Evolutionary conservation across 192 early-diverging fungal genomes (phyloP).

Genomic region (Entophlyctis luteolus): DNA sequence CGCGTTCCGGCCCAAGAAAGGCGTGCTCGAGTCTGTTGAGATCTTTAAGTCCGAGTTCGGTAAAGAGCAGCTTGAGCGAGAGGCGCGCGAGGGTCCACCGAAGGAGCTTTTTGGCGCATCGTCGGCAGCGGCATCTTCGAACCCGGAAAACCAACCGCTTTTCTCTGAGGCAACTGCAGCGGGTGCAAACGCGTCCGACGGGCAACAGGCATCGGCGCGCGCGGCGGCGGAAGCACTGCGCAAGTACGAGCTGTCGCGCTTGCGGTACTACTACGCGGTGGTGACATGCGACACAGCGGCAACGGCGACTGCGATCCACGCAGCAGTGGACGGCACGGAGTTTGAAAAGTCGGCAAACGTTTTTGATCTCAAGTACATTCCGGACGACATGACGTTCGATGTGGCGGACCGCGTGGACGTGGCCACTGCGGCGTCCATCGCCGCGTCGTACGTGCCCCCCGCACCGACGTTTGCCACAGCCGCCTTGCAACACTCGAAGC

Average conservation of each 20-base stretch:
- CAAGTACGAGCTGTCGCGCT: constrained; percentile 85
- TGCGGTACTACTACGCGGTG: constrained; percentile 92
- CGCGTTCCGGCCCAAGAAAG: constrained; percentile 69
- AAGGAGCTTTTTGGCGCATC: constrained; percentile 60
- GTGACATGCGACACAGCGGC: constrained; percentile 82
- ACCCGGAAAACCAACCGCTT: constrained; percentile 21
- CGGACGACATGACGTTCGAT: constrained; percentile 84
- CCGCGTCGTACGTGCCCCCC: constrained; percentile 21
- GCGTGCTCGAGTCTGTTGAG: constrained; percentile 67
- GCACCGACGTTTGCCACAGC: constrained; percentile 57
- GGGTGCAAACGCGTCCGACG: too few relatives aligned
- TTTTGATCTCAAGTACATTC: constrained; percentile 91
- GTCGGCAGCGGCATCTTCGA: constrained; percentile 38
- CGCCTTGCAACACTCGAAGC: constrained; percentile 86
- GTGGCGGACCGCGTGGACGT: constrained; percentile 66
- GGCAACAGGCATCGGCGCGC: too few relatives aligned
- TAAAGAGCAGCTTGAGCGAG: constrained; percentile 67
- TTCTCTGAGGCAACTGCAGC: constrained; percentile 50
- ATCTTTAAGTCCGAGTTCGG: constrained; percentile 90
- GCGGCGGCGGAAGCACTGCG: too few relatives aligned
- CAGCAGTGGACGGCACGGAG: constrained; percentile 85
- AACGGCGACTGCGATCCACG: constrained; percentile 76
- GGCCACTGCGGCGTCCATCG: constrained; percentile 57
- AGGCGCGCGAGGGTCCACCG: constrained; percentile 74
- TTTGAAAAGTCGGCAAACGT: constrained; percentile 87